Base-by-base conservation (phyloP, 2,329 filamentous ascomycete species). In the Podosphaera fusca region DNA sequence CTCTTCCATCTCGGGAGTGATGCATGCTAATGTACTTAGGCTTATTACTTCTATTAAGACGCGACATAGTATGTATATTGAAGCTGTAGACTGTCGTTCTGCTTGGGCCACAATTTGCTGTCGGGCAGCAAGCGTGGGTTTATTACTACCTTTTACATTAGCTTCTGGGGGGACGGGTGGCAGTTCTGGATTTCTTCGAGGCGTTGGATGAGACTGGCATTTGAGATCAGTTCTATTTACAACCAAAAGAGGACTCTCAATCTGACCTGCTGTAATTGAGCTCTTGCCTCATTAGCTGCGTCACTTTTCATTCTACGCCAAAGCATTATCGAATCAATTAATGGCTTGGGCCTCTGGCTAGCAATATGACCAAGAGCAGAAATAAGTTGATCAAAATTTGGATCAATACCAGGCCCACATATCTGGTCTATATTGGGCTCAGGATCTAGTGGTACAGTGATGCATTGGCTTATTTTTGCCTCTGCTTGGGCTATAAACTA, bases 261-360 rank as follows among this genome's bases (percentile, higher is more conserved):
- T 14, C 59, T 35, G 63, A 67, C 66, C 65, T 80, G 77, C 62
- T 80, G 77, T 30, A 81, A 69, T 64, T 80, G 74, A 50, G 62
- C 69, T 30, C 80, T 75, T 34, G 84, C 82, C 61, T 83, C 79
- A 63, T 80, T 83, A 34, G 89, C 88, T 30, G 84, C 81, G 69
- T 96, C 90, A 61, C 88, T 94, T 72, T 96, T 96, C 61, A 81
- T 86, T 70, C 95, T 96, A 57, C 92, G 82, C 92, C 92, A 98
- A 36, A 94, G 78, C 87, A 98, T 98, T 69, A 98, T 88, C 29
- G 87, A 89, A 69, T 98, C 92, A 65, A 98, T 95, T 55, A 98
- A 72, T 4, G 88, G 86, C 67, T 94, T 96, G 4, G 94, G 94
- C 67, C 94, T 94, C 62, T 89, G 85, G 59, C 87, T 85, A 56